These are phyloP conservation scores for Cladophialophora immunda DNA, from an alignment of 2,329 filamentous ascomycete genomes.

Conservation along the genomic window DNA sequence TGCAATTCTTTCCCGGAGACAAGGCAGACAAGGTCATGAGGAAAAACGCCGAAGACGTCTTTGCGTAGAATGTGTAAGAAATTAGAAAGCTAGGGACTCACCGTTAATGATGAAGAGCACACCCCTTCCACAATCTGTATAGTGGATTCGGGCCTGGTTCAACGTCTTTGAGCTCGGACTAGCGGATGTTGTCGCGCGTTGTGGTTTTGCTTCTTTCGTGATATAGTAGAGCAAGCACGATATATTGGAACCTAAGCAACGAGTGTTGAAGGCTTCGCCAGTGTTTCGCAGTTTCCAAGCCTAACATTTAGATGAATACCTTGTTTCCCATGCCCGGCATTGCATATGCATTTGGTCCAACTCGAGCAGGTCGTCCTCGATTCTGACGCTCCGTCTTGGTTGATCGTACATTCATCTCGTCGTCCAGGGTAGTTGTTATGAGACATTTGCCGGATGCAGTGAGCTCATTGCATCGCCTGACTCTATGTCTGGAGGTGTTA, in stretches of 20 bases:
- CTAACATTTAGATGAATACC: neutral
- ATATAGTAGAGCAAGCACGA: slow-evolving; percentile 9
- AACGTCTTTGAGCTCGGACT: neutral
- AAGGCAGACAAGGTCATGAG: neutral
- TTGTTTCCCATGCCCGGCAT: neutral
- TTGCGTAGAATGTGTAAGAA: neutral
- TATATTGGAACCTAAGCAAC: neutral
- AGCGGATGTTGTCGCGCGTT: neutral
- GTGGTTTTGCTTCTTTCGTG: neutral
- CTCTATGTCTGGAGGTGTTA: neutral
- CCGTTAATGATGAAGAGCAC: no score
- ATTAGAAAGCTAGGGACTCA: neutral
- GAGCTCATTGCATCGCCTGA: slow-evolving; percentile 11
- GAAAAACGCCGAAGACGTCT: neutral
- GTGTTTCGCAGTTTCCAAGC: neutral
- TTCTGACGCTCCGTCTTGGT: neutral
- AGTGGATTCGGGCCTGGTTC: neutral
- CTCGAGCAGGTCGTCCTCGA: neutral
- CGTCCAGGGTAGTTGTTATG: neutral
- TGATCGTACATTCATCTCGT: neutral
- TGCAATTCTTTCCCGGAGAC: neutral
- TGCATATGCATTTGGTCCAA: neutral
- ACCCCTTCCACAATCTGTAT: neutral
- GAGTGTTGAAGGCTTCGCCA: neutral
- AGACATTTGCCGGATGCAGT: slow-evolving; percentile 10